These are phyloP conservation scores for Aspergillus cristatus DNA, from an alignment of 495 filamentous ascomycete species.

Conservation along the genomic window DNA sequence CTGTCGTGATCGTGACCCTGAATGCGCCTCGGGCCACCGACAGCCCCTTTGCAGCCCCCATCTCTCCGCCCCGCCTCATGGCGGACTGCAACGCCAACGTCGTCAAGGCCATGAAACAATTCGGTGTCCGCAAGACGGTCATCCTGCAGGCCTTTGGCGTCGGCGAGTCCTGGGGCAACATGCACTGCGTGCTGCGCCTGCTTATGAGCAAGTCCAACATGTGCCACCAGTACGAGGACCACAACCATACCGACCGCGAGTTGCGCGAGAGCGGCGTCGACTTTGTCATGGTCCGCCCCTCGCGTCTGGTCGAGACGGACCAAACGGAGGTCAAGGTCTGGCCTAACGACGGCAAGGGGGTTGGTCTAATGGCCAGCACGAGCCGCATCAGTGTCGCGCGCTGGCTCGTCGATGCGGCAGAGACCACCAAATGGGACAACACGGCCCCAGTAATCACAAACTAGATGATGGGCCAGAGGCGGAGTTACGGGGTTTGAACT, in stretches of 20 bases:
- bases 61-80: conserved; percentile 35
- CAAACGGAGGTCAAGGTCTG: conserved; percentile 14
- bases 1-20: conserved; percentile 35
- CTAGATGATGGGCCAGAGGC: no score
- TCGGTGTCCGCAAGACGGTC: conserved; percentile 28
- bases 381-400: conserved; percentile 19
- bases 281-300: conserved; percentile 35
- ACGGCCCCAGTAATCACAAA: conserved; percentile 21
- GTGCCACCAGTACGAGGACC: conserved; percentile 36
- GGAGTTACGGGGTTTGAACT: no score
- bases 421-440: conserved; percentile 14
- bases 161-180: conserved; percentile 36
- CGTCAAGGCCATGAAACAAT: conserved; percentile 29
- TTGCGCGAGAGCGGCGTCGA: conserved; percentile 29
- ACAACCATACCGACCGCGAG: conserved; percentile 30
- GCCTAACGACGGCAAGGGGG: conserved; percentile 19
- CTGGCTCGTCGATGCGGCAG: conserved; percentile 15
- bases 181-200: conserved; percentile 27
- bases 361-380: conserved; percentile 16
- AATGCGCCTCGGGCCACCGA: conserved; percentile 33
- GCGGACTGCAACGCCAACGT: conserved; percentile 36
- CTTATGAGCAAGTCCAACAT: conserved; percentile 38
- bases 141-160: conserved; percentile 38
- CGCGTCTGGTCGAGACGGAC: conserved; percentile 22
- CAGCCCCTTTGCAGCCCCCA: conserved; percentile 33